Base-by-base conservation (phyloP, 345 rosid species). In the Acer saccharum region DNA sequence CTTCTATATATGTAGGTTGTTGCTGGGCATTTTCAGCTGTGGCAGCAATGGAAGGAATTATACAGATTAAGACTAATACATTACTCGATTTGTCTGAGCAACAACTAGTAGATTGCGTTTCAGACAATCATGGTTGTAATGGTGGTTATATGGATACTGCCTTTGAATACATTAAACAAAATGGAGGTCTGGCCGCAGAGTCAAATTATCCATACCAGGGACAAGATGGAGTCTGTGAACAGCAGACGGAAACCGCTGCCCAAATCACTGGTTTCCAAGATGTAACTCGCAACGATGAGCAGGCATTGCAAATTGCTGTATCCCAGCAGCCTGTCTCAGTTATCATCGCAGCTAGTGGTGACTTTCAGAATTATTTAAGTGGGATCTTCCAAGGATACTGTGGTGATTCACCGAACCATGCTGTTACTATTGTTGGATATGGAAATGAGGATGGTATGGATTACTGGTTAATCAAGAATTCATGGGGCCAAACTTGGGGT, bases 11-110 rank as follows among this genome's bases (percentile, higher is more conserved):
- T 69, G 20, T 23, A 85, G 97, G 86, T 41, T 82, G 80, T 43
- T 88, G 93, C n/a, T 89, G 90, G 90, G 90, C 93, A 29, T 88
- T 92, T 73, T 84, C 94, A 1, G 87, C 88, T 0, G 84, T 86
- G 3, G 90, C 91, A 2, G 94, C 91, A 0, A 70, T 78, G 35
- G 87, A 86, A 81, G 89, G 84, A 2, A 78, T 89, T 3, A 79
- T 77, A 54, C 67, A 83, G 80, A 85, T 91, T 7, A 78, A 35
- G 54, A 83, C 82, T 1, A 89, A 87, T 1, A 29, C 69, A 11
- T 77, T 88, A 7, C 23, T 83, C 3, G 68, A 78, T 0, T 54
- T 93, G n/a, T 91, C 95, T 0, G 94, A 87, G 74, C 95, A 92
- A 74, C 88, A 92, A 75, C 81, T 92, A 13, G 76, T 91, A 17